Percentiles rank a stretch among this genome's conserved stretches.
phyloP scores from a whole-genome alignment of 2,329 filamentous ascomycete genomes.

The Aureobasidium melanogenum region DNA sequence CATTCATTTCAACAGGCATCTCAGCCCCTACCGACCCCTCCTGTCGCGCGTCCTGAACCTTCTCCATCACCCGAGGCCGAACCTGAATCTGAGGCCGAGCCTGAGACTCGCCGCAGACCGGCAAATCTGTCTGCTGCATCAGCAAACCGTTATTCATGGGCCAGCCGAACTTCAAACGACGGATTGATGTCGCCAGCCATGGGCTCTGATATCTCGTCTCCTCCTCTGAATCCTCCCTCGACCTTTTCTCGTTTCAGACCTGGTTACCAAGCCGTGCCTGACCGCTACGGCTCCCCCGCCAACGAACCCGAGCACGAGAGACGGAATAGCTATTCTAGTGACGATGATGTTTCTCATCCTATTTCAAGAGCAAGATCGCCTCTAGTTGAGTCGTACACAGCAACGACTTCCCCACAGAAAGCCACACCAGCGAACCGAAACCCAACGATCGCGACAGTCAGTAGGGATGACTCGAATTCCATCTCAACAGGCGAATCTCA shows the following conservation, averaged over 20 bases:
- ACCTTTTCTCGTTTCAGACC: conserved; percentile 13
- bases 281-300: conserved; percentile 14
- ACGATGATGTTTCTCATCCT: background rate
- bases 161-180: conserved; percentile 24
- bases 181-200: conserved; percentile 18
- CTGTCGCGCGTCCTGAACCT: background rate
- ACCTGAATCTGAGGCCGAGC: background rate
- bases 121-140: conserved; percentile 3
- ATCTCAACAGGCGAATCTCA: conserved; percentile 17
- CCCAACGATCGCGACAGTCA: background rate
- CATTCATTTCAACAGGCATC: background rate
- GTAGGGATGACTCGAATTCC: conserved; percentile 1
- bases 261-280: conserved; percentile 14
- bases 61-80: background rate
- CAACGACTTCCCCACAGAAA: background rate
- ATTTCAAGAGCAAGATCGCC: background rate
- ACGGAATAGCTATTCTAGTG: conserved; percentile 9
- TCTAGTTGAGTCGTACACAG: background rate
- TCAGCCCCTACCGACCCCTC: conserved; percentile 22
- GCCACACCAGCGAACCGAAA: background rate
- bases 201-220: conserved; percentile 7
- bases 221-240: conserved; percentile 9
- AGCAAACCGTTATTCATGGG: conserved; percentile 24
- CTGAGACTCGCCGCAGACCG: background rate
- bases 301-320: conserved; percentile 12